Percentiles rank a stretch among this genome's conserved stretches.
These are phyloP conservation scores for Fusarium sterilihyphosum DNA, from an alignment of 2,329 filamentous ascomycete genomes.

Conservation along the genomic window DNA sequence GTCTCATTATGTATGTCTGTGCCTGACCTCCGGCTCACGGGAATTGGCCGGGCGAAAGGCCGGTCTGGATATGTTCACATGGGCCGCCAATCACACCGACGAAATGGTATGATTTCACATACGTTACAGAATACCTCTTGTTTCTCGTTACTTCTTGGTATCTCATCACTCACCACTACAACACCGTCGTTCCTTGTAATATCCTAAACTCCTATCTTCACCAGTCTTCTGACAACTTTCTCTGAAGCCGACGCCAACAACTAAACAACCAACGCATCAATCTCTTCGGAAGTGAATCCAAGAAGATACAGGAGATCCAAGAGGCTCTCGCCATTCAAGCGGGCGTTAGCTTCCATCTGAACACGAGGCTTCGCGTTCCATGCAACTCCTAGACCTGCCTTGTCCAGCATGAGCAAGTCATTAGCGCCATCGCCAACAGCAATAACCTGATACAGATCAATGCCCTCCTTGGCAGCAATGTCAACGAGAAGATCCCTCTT, in stretches of 20 bases:
- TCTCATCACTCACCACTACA: constrained; percentile 32
- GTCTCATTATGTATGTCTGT: neutral
- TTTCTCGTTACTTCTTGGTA: constrained; percentile 35
- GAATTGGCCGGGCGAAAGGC: constrained; percentile 3
- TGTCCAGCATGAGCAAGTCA: constrained; percentile 81
- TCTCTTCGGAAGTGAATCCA: constrained; percentile 74
- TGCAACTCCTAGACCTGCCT: constrained; percentile 79
- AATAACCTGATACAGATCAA: constrained; percentile 73
- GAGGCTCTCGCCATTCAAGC: constrained; percentile 76
- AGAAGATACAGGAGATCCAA: constrained; percentile 79
- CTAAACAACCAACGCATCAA: constrained; percentile 42
- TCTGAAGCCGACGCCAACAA: constrained; percentile 3
- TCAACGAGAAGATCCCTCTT: constrained; percentile 77
- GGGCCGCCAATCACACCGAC: neutral
- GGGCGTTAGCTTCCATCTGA: constrained; percentile 78
- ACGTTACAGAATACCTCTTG: neutral
- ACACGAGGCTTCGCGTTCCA: constrained; percentile 88
- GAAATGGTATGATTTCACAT: neutral
- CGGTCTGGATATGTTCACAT: neutral
- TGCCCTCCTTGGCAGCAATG: constrained; percentile 74
- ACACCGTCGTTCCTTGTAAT: constrained; percentile 27
- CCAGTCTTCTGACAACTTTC: constrained; percentile 13
- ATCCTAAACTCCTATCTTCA: constrained; percentile 23
- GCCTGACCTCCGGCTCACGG: neutral
- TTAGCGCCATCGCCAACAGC: constrained; percentile 87